Base-by-base conservation (phyloP, 1,139 yeast genomes). In the Geotrichum aggregatum region DNA sequence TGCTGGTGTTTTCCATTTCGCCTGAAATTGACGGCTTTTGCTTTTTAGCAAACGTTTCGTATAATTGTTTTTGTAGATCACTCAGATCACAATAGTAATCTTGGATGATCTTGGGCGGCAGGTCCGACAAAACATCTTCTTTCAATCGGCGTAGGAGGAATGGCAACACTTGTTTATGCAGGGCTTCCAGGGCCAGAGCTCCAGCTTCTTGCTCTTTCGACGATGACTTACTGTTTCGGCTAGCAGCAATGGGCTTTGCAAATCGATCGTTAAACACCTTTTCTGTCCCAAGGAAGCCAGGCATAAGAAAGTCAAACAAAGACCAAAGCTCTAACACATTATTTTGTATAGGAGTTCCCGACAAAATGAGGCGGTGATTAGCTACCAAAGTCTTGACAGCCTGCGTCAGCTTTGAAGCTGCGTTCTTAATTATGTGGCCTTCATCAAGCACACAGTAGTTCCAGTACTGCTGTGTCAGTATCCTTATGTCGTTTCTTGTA, bases 301-400 rank as follows among this genome's bases (percentile, higher is more conserved):
- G 99, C 98, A 94, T 94, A 67, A 94, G 76, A 68, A 89, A 94
- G 68, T 94, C 98, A 74, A 94, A 94, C 62, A 94, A 74, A 1
- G 98, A 92, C 98, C 98, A 94, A 56, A 94, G 73, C 67, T 94
- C 99, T 47, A 94, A 76, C 1, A 94, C 98, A 65, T 94, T 92
- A 65, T 94, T 94, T 69, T 94, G 99, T 63, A 94, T 92, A 24
- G 99, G 99, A 0, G 99, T 94, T 62, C 99, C 99, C 0, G 98
- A 87, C 55, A 94, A 75, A 39, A 94, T 84, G 58, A 94, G 77
- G 52, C 98, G 74, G 69, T 94, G 98, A 58, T 91, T 91, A 1
- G 98, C 95, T 55, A 77, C 75, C 28, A 92, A 73, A 57, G 77
- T 74, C 66, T 92, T 94, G 11, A 92, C 97, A 1, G 96, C 83